Evolutionary conservation across 306 rosid species (phyloP), one percentile per base, ranked within the genome.

Genomic region (Coriaria nepalensis): DNA sequence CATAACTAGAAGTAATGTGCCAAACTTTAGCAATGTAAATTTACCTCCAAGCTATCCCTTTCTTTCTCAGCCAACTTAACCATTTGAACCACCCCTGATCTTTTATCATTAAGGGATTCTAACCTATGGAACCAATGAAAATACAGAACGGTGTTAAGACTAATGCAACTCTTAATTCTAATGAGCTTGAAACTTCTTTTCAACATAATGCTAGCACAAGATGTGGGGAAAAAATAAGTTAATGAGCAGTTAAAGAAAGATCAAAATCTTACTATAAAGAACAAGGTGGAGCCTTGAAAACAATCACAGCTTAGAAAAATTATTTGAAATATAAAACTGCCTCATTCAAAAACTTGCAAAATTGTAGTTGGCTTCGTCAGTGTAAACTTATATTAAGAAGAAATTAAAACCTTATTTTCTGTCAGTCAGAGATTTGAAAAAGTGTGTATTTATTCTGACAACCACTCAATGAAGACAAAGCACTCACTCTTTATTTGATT

Each of bases 51-150:
- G 56, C 81, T 57, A 59, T 90, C 92, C 70, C 87, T 90, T 75
- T 90, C 95, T 74, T 85, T 90, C 78, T 85, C 98, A 8, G 98
- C 82, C 58, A 90, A 75, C 82, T 85, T 90, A 54, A 90, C 98
- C 94, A 90, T 90, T 73, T 90, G 94, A 49, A 84, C 95, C 65
- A 81, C 95, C 33, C 98, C 85, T 9, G 98, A 64, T 69, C 95
- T 75, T 68, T 70, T 81, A 67, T 90, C 98, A 47, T 81, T 85
- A 50, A 85, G 79, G 50, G 80, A 62, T 60, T 90, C 98, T 53
- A 90, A 71, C 80, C 98, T 90, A 60, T 39, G 59, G 53, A 40
- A 68, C 47, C 67, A 73, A 64, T 51, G 59, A 59, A 20, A 50
- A 60, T 36, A 2, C 32, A 39, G 39, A 43, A 11, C 12, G 20